Evolutionary conservation across 1,284 basidiomycete genomes (phyloP).

Genomic region (Volvariella surrecta): DNA sequence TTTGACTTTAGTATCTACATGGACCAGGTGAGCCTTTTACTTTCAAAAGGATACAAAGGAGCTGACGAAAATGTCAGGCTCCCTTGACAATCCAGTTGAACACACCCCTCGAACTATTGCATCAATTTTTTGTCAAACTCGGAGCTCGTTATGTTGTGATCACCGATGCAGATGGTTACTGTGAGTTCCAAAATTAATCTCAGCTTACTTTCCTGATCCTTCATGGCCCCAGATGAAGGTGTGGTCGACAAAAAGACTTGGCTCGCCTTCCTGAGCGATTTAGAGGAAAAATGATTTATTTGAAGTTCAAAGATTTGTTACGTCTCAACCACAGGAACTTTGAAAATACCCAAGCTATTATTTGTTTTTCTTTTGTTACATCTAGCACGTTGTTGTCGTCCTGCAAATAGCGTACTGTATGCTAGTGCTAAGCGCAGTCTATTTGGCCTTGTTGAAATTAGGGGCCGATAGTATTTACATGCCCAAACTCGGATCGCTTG

Average conservation of each 20-base stretch:
- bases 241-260: conserved; percentile 91
- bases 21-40: conserved; percentile 58
- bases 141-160: conserved; percentile 88
- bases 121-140: conserved; percentile 87
- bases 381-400: too few relatives aligned
- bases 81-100: conserved; percentile 79
- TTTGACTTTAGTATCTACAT: conserved; percentile 87
- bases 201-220: conserved; percentile 3
- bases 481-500: conserved; percentile 2
- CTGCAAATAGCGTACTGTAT: too few relatives aligned
- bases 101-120: conserved; percentile 83
- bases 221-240: conserved; percentile 59
- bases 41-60: neutral
- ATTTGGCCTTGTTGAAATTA: conserved; percentile 7
- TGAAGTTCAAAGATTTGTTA: too few relatives aligned
- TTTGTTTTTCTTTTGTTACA: too few relatives aligned
- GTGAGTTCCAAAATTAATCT: conserved; percentile 33
- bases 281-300: conserved; percentile 47
- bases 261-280: conserved; percentile 72
- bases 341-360: too few relatives aligned
- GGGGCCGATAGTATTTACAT: neutral
- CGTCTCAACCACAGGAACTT: too few relatives aligned
- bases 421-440: neutral
- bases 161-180: conserved; percentile 75
- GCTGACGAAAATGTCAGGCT: conserved; percentile 36